Base-by-base conservation (phyloP, 306 rosid genomes). In the Pueraria montana region DNA sequence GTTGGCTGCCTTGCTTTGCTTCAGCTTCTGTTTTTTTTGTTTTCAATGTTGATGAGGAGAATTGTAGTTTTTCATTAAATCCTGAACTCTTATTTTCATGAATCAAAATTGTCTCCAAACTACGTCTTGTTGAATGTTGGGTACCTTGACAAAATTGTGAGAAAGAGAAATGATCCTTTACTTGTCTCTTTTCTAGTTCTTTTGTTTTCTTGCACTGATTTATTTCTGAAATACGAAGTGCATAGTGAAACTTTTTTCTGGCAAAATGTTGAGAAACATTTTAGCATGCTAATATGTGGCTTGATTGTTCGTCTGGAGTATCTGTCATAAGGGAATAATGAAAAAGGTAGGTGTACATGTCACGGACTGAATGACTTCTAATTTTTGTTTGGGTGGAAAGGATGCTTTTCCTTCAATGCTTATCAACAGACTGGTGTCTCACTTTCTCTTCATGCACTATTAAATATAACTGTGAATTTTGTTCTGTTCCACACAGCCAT, bases 201-300 rank as follows among this genome's bases (percentile, higher is more conserved):
- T 53, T 40, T 61, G 24, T 68, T 46, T 50, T 36, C 24, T 75
- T 68, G 55, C 48, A 59, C 77, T 61, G 52, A 46, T 61, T 76
- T 69, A 40, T 68, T 69, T 23, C 30, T 76, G 13, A 73, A 73
- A 52, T 52, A 64, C 34, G 18, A 59, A 23, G 23, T 63, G 40
- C 21, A 61, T 3, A 30, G 6, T 36, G 27, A 83, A 62, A 34
- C 63, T 1, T 21, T 36, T 34, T 81, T 56, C 27, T 20, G 53
- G 52, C 10, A 9, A 59, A 80, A 71, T 76, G 5, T 16, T 77
- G 38, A 40, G 55, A 77, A 72, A 62, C 55, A 77, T 78, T 56
- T 66, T 71, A 32, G 73, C 76, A 69, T 69, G 69, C n/a, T 68
- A 59, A 32, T 24, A 74, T 66, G 84, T 2, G 68, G 78, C 42